phyloP scores from a whole-genome alignment of 179 eudicot species.

The Corrigiola litoralis region DNA sequence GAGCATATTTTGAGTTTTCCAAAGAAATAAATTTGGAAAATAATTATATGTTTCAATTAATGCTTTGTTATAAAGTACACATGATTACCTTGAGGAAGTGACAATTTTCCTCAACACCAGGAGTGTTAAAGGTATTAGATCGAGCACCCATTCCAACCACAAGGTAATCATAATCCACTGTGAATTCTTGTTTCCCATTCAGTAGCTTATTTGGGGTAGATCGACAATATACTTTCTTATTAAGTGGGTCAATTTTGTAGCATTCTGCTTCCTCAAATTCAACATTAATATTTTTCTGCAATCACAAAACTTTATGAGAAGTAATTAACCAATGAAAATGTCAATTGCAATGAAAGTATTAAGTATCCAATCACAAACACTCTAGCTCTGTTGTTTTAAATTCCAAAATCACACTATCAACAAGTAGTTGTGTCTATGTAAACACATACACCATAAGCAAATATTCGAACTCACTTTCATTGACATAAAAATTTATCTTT shows the following conservation, averaged over 20 bases:
- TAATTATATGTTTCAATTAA: too few relatives aligned
- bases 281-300: slow-evolving; percentile 47
- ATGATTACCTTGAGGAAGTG: slow-evolving; percentile 64
- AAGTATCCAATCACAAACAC: too few relatives aligned
- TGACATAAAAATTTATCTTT: too few relatives aligned
- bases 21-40: not conserved
- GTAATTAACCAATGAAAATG: not conserved
- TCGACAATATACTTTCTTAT: slow-evolving; percentile 54
- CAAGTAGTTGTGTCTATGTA: too few relatives aligned
- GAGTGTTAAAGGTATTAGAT: slow-evolving; percentile 66
- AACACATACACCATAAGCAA: too few relatives aligned
- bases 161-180: slow-evolving; percentile 63
- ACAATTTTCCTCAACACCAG: slow-evolving; percentile 69
- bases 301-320: not conserved
- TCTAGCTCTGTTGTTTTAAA: too few relatives aligned
- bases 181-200: slow-evolving; percentile 47
- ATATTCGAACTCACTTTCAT: too few relatives aligned
- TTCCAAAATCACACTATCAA: too few relatives aligned
- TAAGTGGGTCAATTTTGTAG: slow-evolving; percentile 52
- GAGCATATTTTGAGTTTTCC: not conserved
- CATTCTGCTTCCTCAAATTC: slow-evolving; percentile 74
- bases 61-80: too few relatives aligned
- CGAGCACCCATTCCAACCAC: slow-evolving; percentile 74
- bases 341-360: not conserved
- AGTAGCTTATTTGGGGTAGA: slow-evolving; percentile 32